Conservation (phyloP, 2,329 filamentous ascomycete species). For the Aspergillaceae sp. region DNA sequence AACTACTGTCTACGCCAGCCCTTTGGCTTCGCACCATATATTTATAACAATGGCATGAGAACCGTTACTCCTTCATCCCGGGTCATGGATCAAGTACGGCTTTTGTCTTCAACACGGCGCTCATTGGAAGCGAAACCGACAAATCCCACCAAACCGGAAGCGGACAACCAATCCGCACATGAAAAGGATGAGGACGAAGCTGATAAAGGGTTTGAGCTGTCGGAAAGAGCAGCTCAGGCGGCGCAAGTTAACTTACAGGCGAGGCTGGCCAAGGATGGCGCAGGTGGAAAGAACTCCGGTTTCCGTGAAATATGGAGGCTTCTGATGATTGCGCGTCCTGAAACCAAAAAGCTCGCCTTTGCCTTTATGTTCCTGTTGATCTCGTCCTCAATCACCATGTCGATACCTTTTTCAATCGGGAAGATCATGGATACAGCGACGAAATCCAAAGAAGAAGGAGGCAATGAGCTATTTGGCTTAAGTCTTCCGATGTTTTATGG, state of each 20-base stretch:
- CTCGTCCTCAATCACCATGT: conserved; percentile 90
- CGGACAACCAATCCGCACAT: conserved; percentile 26
- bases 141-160: conserved; percentile 10
- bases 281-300: conserved; percentile 48
- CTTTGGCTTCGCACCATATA: conserved; percentile 7
- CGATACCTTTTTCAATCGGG: conserved; percentile 91
- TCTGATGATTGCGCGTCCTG: conserved; percentile 79
- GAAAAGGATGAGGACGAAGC: conserved; percentile 45
- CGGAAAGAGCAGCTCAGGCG: conserved; percentile 77
- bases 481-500: conserved; percentile 82
- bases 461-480: conserved; percentile 66
- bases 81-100: conserved; percentile 17
- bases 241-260: conserved; percentile 85
- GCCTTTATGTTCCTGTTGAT: conserved; percentile 81
- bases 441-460: conserved; percentile 57
- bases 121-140: conserved; percentile 19
- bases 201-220: conserved; percentile 57
- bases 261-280: conserved; percentile 73
- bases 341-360: conserved; percentile 64
- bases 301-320: conserved; percentile 73
- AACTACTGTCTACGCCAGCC: conserved; percentile 9
- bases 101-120: conserved; percentile 19
- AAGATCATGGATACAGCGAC: conserved; percentile 90
- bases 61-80: conserved; percentile 8
- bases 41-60: conserved; percentile 9